Conservation (phyloP, 1,284 basidiomycete species). For the Phellopilus nigrolimitatus region DNA sequence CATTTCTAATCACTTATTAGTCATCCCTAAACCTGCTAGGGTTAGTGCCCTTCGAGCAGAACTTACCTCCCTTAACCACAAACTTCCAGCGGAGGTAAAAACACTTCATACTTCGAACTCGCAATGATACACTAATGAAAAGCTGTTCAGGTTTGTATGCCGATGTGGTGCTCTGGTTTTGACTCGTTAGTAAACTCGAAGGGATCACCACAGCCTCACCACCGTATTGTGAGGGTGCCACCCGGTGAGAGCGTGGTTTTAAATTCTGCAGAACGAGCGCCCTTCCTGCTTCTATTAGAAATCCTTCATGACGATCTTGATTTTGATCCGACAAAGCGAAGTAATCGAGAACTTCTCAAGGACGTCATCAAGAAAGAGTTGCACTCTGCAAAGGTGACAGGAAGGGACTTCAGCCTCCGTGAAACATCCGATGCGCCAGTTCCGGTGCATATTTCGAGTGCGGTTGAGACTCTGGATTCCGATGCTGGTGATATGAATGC, state of each 20-base stretch:
- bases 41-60: conserved; percentile 95
- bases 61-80: conserved; percentile 93
- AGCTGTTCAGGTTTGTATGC: conserved; percentile 79
- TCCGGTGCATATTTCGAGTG: not conserved
- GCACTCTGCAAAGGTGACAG: conserved; percentile 49
- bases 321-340: conserved; percentile 83
- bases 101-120: conserved; percentile 11
- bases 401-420: conserved; percentile 40
- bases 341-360: conserved; percentile 83
- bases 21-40: conserved; percentile 91
- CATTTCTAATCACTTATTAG: conserved; percentile 88
- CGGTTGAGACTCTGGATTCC: conserved; percentile 11
- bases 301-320: conserved; percentile 89
- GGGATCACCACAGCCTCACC: conserved; percentile 68
- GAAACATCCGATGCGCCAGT: not conserved
- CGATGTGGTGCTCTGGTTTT: conserved; percentile 88
- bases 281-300: conserved; percentile 92
- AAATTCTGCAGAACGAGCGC: conserved; percentile 95
- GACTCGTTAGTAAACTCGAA: conserved; percentile 41
- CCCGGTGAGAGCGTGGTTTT: conserved; percentile 97
- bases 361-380: conserved; percentile 77
- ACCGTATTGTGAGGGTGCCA: conserved; percentile 94
- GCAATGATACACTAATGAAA: conserved; percentile 5
- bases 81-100: conserved; percentile 85
- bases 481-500: conserved; percentile 1